Percentiles rank a stretch among this genome's conserved stretches.
Evolutionary conservation across 129 eudicot species (phyloP).

Genomic region (Tagetes patula): DNA sequence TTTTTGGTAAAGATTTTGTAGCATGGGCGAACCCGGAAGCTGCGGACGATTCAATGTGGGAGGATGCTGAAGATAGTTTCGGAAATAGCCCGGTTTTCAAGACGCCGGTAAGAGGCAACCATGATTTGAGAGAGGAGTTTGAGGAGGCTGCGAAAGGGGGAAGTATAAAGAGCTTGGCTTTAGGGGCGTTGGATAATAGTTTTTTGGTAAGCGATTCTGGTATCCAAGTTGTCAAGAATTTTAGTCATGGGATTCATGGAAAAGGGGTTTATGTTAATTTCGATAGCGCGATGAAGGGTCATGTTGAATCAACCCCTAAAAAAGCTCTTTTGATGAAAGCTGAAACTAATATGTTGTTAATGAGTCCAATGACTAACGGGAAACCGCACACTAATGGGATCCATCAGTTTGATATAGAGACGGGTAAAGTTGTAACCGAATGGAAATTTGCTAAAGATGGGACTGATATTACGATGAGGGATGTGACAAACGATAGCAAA

Average conservation of each 20-base stretch:
- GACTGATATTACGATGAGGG: constrained; percentile 86
- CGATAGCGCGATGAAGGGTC: constrained; percentile 38
- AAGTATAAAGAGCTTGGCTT: constrained; percentile 80
- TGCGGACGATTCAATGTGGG: constrained; percentile 98
- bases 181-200: constrained; percentile 93
- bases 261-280: constrained; percentile 91
- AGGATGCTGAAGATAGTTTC: constrained; percentile 71
- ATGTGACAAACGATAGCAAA: constrained; percentile 80
- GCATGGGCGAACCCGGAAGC: constrained; percentile 86
- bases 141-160: constrained; percentile 86
- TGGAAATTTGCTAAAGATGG: constrained; percentile 99
- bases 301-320: constrained; percentile 59
- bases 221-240: constrained; percentile 92
- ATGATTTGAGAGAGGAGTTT: constrained; percentile 74
- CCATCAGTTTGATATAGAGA: constrained; percentile 93
- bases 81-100: constrained; percentile 43
- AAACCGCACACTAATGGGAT: constrained; percentile 77
- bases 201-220: constrained; percentile 81
- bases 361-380: constrained; percentile 80
- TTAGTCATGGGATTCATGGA: constrained; percentile 85
- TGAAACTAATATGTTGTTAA: constrained; percentile 89
- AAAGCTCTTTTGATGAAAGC: constrained; percentile 92
- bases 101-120: constrained; percentile 40
- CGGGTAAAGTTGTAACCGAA: constrained; percentile 81
- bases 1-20: constrained; percentile 84